Evolutionary conservation across 2,329 filamentous ascomycete genomes (phyloP), one percentile per base, ranked within the genome.

Genomic region (Xylaria sp.): DNA sequence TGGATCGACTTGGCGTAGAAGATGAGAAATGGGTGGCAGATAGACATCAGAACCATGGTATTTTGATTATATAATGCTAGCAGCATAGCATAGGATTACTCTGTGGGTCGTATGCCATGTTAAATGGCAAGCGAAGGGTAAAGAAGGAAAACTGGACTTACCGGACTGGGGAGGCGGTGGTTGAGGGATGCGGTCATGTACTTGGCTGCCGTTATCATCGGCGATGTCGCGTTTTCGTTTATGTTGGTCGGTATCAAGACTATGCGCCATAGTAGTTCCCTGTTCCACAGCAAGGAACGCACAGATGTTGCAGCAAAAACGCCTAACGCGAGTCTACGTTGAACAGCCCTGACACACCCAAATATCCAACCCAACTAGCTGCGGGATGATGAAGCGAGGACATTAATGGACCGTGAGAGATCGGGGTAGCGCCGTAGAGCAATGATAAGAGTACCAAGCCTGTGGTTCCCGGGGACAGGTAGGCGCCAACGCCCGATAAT

Each of bases 151-250:
- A 57, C 67, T 15, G 33, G 63, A 79, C 78, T 74, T 78, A 82
- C 80, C 79, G 76, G 79, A 78, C 67, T 79, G 78, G 64, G 78
- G 76, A 62, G 76, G 78, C 64, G 77, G 76, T 71, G 78, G 79
- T 71, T 80, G 80, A 65, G 78, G 78, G 64, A 79, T 79, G 64
- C 77, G 76, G 67, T 78, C 77, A 65, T 76, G 77, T 65, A 71
- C 69, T 68, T 78, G 78, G 61, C 69, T 73, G 69, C 76, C 77
- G 66, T 70, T 75, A 70, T 83, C 81, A 69, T 83, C 80, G 60
- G 75, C 69, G 57, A 71, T 68, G 65, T 81, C 79, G 68, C 80
- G 80, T 71, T 83, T 83, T 67, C 81, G 79, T 75, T 83, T 83
- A 72, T 78, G 77, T 66, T 76, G 72, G 58, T 82, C 78, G 57